phyloP scores from a whole-genome alignment of 352 stramenopile genomes.

The Globisporangium middletonii region DNA sequence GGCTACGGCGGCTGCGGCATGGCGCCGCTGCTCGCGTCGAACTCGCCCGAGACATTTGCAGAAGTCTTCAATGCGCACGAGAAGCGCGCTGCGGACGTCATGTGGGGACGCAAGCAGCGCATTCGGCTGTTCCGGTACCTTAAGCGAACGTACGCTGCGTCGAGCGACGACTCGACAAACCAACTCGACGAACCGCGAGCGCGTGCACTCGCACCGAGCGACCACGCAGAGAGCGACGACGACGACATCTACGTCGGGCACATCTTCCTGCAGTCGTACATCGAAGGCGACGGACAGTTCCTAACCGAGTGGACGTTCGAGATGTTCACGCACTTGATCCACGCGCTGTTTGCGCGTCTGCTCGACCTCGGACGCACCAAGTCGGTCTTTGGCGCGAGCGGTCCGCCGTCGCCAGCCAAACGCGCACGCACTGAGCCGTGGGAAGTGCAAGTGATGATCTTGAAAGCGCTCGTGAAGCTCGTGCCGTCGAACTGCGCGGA shows the following conservation, averaged over 20 bases:
- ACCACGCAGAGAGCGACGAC: neutral
- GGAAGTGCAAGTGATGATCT: conserved; percentile 74
- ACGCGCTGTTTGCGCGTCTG: conserved; percentile 53
- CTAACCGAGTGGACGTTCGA: conserved; percentile 65
- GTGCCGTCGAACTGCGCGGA: conserved; percentile 45
- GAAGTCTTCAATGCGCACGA: conserved; percentile 69
- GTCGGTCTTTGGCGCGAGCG: too few species aligned
- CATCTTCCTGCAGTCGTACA: conserved; percentile 77
- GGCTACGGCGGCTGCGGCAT: conserved; percentile 73
- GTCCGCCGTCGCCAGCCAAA: conserved; percentile 10
- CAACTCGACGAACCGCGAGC: conserved; percentile 10
- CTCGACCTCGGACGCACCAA: conserved; percentile 36
- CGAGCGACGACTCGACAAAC: conserved; percentile 25
- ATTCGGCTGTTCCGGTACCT: conserved; percentile 52
- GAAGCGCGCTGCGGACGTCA: conserved; percentile 68
- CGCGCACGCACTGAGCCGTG: conserved; percentile 36
- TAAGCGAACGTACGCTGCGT: conserved; percentile 60
- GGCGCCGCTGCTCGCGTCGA: conserved; percentile 39
- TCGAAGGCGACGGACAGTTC: conserved; percentile 75
- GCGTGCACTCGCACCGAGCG: too few species aligned
- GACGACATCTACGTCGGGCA: conserved; percentile 58
- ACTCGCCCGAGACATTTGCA: conserved; percentile 39
- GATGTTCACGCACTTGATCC: conserved; percentile 64
- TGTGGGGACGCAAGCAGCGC: conserved; percentile 61
- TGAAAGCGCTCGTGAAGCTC: conserved; percentile 64